Conservation (phyloP, 495 filamentous ascomycete species). For the Lepraria neglecta region DNA sequence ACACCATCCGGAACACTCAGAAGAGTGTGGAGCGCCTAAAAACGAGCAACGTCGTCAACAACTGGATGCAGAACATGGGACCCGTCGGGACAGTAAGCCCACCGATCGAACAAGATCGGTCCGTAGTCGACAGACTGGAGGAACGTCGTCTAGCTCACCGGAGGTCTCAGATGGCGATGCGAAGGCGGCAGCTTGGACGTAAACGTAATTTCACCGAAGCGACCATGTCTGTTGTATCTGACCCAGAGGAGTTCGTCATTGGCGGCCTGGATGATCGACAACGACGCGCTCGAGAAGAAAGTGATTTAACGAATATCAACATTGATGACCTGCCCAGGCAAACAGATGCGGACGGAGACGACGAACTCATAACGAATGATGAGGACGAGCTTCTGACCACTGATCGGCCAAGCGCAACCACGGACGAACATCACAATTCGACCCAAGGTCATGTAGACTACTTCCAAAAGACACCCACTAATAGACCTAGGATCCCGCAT, state of each 20-base stretch:
- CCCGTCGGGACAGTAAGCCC: slow-evolving; percentile 57
- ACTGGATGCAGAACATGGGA: slow-evolving; percentile 76
- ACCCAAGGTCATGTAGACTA: slow-evolving; percentile 36
- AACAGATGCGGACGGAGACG: slow-evolving; percentile 79
- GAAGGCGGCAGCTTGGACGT: slow-evolving; percentile 30
- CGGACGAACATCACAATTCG: slow-evolving; percentile 34
- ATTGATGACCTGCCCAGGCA: slow-evolving; percentile 41
- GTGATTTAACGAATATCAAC: slow-evolving; percentile 19
- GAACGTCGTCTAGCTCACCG: slow-evolving; percentile 33
- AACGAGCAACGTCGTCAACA: slow-evolving; percentile 66
- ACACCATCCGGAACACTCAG: slow-evolving; percentile 41
- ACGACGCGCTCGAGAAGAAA: slow-evolving; percentile 3
- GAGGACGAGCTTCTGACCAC: slow-evolving; percentile 46
- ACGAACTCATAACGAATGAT: slow-evolving; percentile 79
- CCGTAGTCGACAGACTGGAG: slow-evolving; percentile 54
- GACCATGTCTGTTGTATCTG: slow-evolving; percentile 49
- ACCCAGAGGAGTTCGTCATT: slow-evolving; percentile 47
- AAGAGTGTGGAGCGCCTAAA: slow-evolving; percentile 54
- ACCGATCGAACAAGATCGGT: slow-evolving; percentile 55
- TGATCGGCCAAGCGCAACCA: slow-evolving; percentile 31
- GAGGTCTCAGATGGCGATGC: slow-evolving; percentile 32
- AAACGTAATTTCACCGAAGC: slow-evolving; percentile 48
- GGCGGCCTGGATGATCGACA: slow-evolving; percentile 14
- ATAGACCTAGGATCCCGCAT: slow-evolving; percentile 32
- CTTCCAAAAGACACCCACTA: slow-evolving; percentile 34